These are phyloP conservation scores for Comarum palustre DNA, from an alignment of 306 rosid genomes.

Conservation along the genomic window DNA sequence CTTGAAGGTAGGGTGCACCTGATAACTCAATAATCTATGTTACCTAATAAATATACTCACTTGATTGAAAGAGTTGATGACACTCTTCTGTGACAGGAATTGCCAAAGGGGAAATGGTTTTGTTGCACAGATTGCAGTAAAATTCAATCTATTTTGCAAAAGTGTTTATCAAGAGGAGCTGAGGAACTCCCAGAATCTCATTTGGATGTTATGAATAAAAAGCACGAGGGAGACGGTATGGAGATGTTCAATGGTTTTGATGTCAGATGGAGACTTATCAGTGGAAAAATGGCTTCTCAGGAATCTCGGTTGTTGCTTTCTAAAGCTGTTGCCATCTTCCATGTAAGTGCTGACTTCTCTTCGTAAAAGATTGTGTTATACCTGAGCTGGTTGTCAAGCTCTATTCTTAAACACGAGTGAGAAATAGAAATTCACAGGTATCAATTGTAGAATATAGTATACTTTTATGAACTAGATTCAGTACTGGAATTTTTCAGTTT, in stretches of 20 bases:
- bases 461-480: neutral
- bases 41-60: slow-evolving; percentile 6
- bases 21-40: slow-evolving; percentile 14
- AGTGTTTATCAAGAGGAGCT: slow-evolving; percentile 56
- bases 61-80: slow-evolving; percentile 24
- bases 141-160: slow-evolving; percentile 72
- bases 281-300: slow-evolving; percentile 79
- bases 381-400: neutral
- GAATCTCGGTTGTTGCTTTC: slow-evolving; percentile 81
- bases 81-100: slow-evolving; percentile 54
- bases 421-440: neutral
- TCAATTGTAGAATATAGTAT: neutral
- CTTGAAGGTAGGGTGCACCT: slow-evolving; percentile 57
- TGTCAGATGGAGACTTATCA: slow-evolving; percentile 84
- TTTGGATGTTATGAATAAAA: slow-evolving; percentile 63
- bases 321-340: slow-evolving; percentile 82
- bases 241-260: slow-evolving; percentile 55
- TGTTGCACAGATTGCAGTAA: slow-evolving; percentile 75
- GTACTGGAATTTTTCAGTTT: neutral
- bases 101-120: slow-evolving; percentile 94
- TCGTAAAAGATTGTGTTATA: slow-evolving; percentile 5
- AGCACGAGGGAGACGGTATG: slow-evolving; percentile 56
- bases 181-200: slow-evolving; percentile 78
- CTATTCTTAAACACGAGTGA: neutral
- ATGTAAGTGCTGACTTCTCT: slow-evolving; percentile 43